Base-by-base conservation (phyloP, 371 early-diverging fungal species). In the Mortierella sp. region DNA sequence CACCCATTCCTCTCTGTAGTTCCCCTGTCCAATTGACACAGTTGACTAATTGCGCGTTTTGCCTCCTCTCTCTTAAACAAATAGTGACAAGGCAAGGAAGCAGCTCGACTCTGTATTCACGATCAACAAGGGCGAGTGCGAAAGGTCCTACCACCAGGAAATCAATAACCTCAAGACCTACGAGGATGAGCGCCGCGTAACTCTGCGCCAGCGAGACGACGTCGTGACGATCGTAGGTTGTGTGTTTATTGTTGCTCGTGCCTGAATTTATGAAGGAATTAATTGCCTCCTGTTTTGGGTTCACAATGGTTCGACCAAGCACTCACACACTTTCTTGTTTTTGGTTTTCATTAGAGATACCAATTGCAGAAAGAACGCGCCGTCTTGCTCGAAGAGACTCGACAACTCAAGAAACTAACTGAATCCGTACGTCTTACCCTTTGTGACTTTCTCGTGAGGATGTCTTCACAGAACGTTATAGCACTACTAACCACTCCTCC, bases 101-200 rank as follows among this genome's bases (percentile, higher is more conserved):
- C 85, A 85, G 24, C 76, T 85, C 34, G 81, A 78, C 50, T 81
- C 81, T 43, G 81, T 76, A 71, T 85, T 85, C 53, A 81, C 77
- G 5, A 72, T 80, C 50, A 78, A 81, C 69, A 85, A 78, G 40
- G 55, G 71, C 57, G 85, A 85, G 26, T 16, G 19, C n/a, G 81
- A 81, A 70, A 72, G 37, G 28, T 24, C 61, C 3, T 78, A 78
- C 64, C 79, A 53, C 14, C 72, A 70, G 16, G 85, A 78, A 57
- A 75, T 78, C 72, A 78, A 67, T 69, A 75, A 76, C 5, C 76
- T 85, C 73, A 80, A 81, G 72, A 28, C 71, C 10, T 40, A 71
- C 54, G 85, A 85, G 69, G 70, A 80, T 64, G 85, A 85, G 64
- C 81, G 85, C 26, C 78, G 85, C 16, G 31, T 61, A 19, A 73